Conservation (phyloP, 768 basidiomycete genomes). For the Russula brevipes region DNA sequence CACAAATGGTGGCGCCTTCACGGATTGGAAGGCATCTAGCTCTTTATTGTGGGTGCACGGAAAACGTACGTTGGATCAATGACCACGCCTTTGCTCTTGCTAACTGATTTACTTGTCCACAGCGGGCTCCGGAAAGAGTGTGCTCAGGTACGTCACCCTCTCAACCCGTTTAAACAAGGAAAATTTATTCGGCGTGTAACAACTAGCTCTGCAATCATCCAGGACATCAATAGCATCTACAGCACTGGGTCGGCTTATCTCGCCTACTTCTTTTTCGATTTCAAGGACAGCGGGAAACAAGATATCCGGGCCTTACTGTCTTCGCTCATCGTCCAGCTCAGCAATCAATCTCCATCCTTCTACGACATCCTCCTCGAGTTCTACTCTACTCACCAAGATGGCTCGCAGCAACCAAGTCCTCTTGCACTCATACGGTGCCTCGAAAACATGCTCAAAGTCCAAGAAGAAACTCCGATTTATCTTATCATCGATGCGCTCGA, state of each 20-base stretch:
- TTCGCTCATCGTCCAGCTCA: neutral
- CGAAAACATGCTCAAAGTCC: too few species aligned
- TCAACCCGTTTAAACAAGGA: too few species aligned
- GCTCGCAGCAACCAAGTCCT: too few species aligned
- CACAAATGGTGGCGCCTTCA: neutral
- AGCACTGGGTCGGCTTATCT: neutral
- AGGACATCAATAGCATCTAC: neutral
- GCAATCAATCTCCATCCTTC: neutral
- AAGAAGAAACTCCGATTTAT: too few species aligned
- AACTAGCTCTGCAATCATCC: neutral
- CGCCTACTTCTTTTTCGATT: neutral
- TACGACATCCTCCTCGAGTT: neutral
- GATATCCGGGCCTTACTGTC: too few species aligned
- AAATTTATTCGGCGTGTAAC: neutral
- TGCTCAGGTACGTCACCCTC: too few species aligned
- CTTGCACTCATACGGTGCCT: too few species aligned
- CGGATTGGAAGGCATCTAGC: neutral
- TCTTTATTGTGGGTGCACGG: neutral
- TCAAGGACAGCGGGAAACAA: too few species aligned
- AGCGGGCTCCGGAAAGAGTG: too few species aligned
- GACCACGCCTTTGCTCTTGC: neutral
- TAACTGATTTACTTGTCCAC: neutral
- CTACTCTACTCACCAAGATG: too few species aligned
- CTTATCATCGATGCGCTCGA: too few species aligned
- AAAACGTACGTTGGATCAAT: too few species aligned